Evolutionary conservation across 2,329 filamentous ascomycete species (phyloP), one percentile per base, ranked within the genome.

Genomic region (Ceratocystis colombiana): DNA sequence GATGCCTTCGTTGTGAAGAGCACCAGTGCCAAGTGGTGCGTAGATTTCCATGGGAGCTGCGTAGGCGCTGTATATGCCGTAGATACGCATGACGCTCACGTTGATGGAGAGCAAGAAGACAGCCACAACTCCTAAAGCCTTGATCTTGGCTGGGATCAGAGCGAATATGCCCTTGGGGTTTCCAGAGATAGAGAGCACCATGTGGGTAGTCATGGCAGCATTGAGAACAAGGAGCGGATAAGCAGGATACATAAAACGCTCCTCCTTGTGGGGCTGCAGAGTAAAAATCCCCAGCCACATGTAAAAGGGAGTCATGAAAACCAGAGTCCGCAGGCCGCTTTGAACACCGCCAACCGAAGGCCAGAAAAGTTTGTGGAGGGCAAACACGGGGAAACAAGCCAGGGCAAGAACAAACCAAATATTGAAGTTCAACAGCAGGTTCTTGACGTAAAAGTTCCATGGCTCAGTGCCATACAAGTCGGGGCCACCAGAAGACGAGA

Each of bases 181-280:
- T 20, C 92, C 90, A 61, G 96, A 77, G 46, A 87, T 86, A 12
- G 85, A 80, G 17, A 97, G 80, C 1, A 95, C 72, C 67, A 95
- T 88, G 74, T 97, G 91, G 45, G 95, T 78, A 3, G 89, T 84
- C 64, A 96, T 82, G 7, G 93, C 89, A 2, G 92, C 92, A 72
- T 96, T 96, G 45, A 99, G 80, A 0, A 89, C 88, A 46, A 99
- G 80, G 69, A 93, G 90, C 0, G 94, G 94, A 72, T 99, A 99
- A 1, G 85, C 89, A 0, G 94, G 94, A 72, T 96, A 99, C 92
- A 99, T 97, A 78, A 99, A 99, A 5, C 94, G 83, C 76, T 99
- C 94, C 74, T 99, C 94, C 73, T 99, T 99, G 77, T 99, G 94
- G 17, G 94, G 90, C 73, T 99, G 94, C 7, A 88, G 74, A 0